These are phyloP conservation scores for Pythium phragmitis DNA, from an alignment of 352 stramenopile genomes.

Conservation along the genomic window DNA sequence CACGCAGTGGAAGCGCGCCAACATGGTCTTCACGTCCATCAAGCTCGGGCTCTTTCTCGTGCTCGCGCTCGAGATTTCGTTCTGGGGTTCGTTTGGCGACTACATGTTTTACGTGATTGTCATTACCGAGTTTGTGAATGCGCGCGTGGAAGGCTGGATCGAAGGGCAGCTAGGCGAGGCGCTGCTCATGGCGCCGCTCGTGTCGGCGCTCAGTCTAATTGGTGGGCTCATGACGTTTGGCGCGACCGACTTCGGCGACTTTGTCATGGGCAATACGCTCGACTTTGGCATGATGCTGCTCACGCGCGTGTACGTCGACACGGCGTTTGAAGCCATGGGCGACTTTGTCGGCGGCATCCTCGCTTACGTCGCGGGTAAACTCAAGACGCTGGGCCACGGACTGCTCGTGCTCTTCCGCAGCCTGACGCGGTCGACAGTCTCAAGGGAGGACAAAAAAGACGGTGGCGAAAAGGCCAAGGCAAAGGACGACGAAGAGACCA, in stretches of 20 bases:
- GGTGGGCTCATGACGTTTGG: constrained; percentile 94
- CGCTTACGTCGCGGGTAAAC: constrained; percentile 35
- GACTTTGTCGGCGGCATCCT: constrained; percentile 52
- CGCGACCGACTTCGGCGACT: constrained; percentile 96
- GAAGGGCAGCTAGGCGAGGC: constrained; percentile 90
- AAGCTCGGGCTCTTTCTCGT: constrained; percentile 92
- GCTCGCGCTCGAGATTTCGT: constrained; percentile 95
- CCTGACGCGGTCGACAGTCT: constrained; percentile 44
- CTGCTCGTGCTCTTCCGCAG: constrained; percentile 48
- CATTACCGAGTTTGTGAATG: constrained; percentile 89
- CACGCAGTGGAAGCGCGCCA: constrained; percentile 94
- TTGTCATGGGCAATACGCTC: constrained; percentile 94
- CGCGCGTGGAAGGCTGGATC: constrained; percentile 85
- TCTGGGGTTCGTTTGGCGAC: constrained; percentile 92
- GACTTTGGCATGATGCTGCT: constrained; percentile 95
- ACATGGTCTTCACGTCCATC: constrained; percentile 94
- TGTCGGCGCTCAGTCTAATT: constrained; percentile 89
- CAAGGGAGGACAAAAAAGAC: neutral
- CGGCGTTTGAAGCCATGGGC: constrained; percentile 75
- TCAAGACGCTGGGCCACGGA: constrained; percentile 35
- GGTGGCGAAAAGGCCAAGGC: constrained; percentile 28
- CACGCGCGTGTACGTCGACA: constrained; percentile 90
- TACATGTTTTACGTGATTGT: constrained; percentile 98
- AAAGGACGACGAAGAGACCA: constrained; percentile 36
- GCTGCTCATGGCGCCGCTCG: constrained; percentile 89